Evolutionary conservation across 2,329 filamentous ascomycete genomes (phyloP).

Genomic region (Fusarium beomiforme): DNA sequence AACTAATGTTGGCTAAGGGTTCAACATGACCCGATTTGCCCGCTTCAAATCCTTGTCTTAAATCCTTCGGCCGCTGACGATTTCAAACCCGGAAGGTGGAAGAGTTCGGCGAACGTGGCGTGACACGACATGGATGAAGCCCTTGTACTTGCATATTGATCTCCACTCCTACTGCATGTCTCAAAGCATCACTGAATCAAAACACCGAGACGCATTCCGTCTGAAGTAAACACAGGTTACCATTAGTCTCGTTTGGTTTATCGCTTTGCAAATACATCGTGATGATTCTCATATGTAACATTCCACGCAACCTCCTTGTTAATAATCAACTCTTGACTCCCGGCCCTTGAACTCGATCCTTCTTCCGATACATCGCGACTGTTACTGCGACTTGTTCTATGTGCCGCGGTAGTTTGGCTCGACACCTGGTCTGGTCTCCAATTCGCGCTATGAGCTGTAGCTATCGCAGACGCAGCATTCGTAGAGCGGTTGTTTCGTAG

Average conservation of each 20-base stretch:
- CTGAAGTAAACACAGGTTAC: background rate
- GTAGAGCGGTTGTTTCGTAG: constrained; percentile 15
- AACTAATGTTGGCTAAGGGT: background rate
- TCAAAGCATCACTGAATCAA: background rate
- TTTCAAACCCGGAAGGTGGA: background rate
- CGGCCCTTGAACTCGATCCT: constrained; percentile 17
- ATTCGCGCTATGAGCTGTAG: constrained; percentile 6
- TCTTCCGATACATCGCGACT: constrained; percentile 23
- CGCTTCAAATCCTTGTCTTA: background rate
- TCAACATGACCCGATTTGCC: constrained; percentile 9
- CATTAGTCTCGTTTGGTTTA: background rate
- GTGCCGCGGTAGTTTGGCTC: background rate
- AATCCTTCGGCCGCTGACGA: background rate
- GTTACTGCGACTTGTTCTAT: background rate
- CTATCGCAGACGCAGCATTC: constrained; percentile 1
- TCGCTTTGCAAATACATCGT: background rate
- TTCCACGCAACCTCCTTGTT: constrained; percentile 33
- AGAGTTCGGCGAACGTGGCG: background rate
- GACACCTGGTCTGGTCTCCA: constrained; percentile 30
- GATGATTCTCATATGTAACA: constrained; percentile 21
- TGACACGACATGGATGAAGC: background rate
- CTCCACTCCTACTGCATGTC: background rate
- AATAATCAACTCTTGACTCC: constrained; percentile 37
- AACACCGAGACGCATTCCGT: background rate
- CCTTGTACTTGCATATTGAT: background rate